phyloP scores from a whole-genome alignment of 163 green algal species.

The Scenedesmus sp. region DNA sequence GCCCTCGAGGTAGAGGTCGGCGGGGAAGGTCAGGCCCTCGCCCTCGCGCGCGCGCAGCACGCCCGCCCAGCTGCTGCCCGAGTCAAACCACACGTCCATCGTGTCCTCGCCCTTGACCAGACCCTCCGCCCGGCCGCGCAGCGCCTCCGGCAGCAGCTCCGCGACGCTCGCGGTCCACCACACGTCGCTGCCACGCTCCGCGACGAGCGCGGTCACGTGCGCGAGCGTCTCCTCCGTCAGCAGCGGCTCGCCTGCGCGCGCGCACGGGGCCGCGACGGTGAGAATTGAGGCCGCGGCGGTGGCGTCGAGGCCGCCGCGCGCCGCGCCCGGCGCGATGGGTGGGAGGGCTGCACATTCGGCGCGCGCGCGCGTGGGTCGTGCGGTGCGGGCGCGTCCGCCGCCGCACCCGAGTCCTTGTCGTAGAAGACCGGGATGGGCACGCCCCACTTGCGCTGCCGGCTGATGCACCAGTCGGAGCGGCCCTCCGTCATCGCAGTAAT shows the following conservation, averaged over 20 bases:
- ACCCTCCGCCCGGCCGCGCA: slow-evolving; percentile 53
- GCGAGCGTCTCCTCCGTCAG: slow-evolving; percentile 91
- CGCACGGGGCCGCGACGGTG: no score
- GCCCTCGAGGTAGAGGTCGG: slow-evolving; percentile 84
- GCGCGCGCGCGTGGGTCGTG: no score
- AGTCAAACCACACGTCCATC: slow-evolving; percentile 99
- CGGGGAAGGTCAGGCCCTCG: slow-evolving; percentile 79
- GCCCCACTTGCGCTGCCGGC: slow-evolving; percentile 96
- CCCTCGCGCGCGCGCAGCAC: slow-evolving; percentile 66
- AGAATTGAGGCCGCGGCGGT: no score
- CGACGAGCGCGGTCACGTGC: slow-evolving; percentile 82
- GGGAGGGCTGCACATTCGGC: no score
- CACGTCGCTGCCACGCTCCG: slow-evolving; percentile 79
- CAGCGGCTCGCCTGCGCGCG: slow-evolving; percentile 82
- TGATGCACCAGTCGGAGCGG: slow-evolving; percentile 98
- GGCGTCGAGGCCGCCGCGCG: no score
- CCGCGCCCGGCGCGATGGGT: no score
- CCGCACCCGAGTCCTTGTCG: slow-evolving; percentile 62
- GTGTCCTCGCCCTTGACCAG: slow-evolving; percentile 94
- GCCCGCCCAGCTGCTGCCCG: slow-evolving; percentile 90
- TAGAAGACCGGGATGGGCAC: slow-evolving; percentile 99
- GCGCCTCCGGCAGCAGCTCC: slow-evolving; percentile 81
- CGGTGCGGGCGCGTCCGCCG: no score
- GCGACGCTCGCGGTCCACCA: slow-evolving; percentile 81
- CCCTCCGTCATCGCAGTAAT: slow-evolving; percentile 95